Evolutionary conservation across 1,284 basidiomycete genomes (phyloP).

Genomic region (Puccinia horiana): DNA sequence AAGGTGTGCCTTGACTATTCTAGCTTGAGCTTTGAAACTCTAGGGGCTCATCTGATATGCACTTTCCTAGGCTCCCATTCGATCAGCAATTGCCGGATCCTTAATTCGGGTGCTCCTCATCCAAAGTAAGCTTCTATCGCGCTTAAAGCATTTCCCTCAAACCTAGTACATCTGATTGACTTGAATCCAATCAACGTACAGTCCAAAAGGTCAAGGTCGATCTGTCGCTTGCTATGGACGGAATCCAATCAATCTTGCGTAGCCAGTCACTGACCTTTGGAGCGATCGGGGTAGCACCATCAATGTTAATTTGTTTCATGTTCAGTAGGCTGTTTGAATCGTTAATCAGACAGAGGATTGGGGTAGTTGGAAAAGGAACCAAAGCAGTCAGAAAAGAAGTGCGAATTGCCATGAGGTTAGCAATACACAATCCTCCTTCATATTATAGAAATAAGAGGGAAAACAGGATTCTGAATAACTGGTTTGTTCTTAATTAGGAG

Average conservation of each 20-base stretch:
- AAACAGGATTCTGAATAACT: background rate
- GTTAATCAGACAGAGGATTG: slow-evolving; percentile 23
- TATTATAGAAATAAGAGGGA: background rate
- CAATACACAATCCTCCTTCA: background rate
- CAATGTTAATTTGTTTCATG: slow-evolving; percentile 77
- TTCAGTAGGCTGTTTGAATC: slow-evolving; percentile 57
- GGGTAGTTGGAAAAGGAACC: slow-evolving; percentile 41
- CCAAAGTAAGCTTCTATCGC: slow-evolving; percentile 82
- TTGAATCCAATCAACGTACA: background rate
- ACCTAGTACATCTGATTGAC: background rate
- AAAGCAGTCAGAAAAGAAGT: slow-evolving; percentile 44
- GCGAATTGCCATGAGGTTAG: slow-evolving; percentile 36
- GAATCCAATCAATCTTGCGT: slow-evolving; percentile 87
- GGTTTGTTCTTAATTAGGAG: background rate
- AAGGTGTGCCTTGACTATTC: slow-evolving; percentile 60
- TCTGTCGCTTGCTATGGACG: slow-evolving; percentile 78
- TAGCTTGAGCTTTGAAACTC: slow-evolving; percentile 8
- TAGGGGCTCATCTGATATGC: background rate
- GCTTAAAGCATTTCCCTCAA: background rate
- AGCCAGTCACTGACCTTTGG: slow-evolving; percentile 96
- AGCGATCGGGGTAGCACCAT: slow-evolving; percentile 92
- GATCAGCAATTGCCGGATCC: slow-evolving; percentile 76
- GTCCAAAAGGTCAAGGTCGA: slow-evolving; percentile 61
- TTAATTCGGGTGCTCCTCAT: slow-evolving; percentile 84
- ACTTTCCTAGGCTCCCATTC: slow-evolving; percentile 67